Base-by-base conservation (phyloP, 1,284 basidiomycete species). In the Rhodotorula sp. region DNA sequence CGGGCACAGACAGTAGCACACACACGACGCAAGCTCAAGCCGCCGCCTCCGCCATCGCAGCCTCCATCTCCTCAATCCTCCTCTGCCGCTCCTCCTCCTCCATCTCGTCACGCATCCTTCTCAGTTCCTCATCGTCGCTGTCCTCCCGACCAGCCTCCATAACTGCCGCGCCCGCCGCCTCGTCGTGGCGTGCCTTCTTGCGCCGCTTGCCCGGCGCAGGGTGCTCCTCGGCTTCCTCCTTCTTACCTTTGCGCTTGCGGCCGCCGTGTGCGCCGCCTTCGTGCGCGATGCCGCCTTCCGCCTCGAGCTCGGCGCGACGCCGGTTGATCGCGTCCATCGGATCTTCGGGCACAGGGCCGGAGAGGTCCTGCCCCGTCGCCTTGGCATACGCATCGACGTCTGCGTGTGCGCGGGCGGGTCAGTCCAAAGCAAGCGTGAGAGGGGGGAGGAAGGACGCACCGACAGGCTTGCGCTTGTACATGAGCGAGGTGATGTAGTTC, bases 401-500 rank as follows among this genome's bases (percentile, higher is more conserved):
- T 76, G 70, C 29, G 53, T 6, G 25, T 3, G 0, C 25, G 60
- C 13, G n/a, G 12, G 6, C 48, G 6, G 27, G 21, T 25, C n/a
- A 21, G 5, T 9, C 32, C 15, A 6, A 19, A 10, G 1, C 10
- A 51, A 32, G 44, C 36, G 5, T 36, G 27, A 19, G 32, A 36
- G 34, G 57, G 50, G 46, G 27, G 10, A 10, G 22, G 44, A 17
- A 39, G 41, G 21, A 61, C 74, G 59, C 10, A 79, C 74, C 66
- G 54, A 77, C 69, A 25, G 64, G 65, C 63, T 79, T 78, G 55
- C 72, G 72, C 34, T 53, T 64, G 62, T 67, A 76, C 13, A 81
- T 66, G 21, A 80, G 80, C 8, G 67, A 63, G 9, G 80, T 80
- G 44, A 81, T 77, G 32, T 63, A 44, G 32, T 75, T 85, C 37